Evolutionary conservation across 2,329 filamentous ascomycete species (phyloP).

Genomic region (Neurospora crassa): DNA sequence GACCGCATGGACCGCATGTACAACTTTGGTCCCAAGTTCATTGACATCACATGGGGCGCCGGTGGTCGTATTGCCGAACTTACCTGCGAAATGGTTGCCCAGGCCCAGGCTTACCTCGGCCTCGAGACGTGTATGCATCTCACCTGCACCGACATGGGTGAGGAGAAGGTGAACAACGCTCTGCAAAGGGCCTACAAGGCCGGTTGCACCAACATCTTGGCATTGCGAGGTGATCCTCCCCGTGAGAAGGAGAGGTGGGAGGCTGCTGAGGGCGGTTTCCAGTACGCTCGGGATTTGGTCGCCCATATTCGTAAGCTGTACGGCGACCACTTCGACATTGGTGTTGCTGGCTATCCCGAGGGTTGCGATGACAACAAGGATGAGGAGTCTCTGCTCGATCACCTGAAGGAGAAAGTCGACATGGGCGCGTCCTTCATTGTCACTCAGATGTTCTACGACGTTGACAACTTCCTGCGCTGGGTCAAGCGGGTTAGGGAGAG

Average conservation of each 20-base stretch:
- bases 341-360: conserved; percentile 93
- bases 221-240: conserved; percentile 85
- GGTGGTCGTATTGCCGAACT: conserved; percentile 84
- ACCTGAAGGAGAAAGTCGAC: conserved; percentile 95
- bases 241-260: conserved; percentile 92
- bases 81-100: conserved; percentile 95
- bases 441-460: conserved; percentile 99
- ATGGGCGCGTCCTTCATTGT: conserved; percentile 89
- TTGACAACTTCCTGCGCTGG: conserved; percentile 89
- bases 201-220: conserved; percentile 95
- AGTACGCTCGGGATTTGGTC: conserved; percentile 82
- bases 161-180: conserved; percentile 82
- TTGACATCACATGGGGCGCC: conserved; percentile 97
- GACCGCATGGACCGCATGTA: conserved; percentile 99
- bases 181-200: conserved; percentile 83
- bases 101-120: conserved; percentile 89
- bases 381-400: conserved; percentile 74
- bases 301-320: conserved; percentile 68
- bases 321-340: conserved; percentile 91
- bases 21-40: conserved; percentile 83
- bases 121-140: conserved; percentile 98
- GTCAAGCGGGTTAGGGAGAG: conserved; percentile 74
- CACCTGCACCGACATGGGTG: conserved; percentile 96
- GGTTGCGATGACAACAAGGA: conserved; percentile 89
- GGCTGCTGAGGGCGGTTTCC: conserved; percentile 76